Evolutionary conservation across 2,329 filamentous ascomycete genomes (phyloP).

Genomic region (Xylariaceae sp.): DNA sequence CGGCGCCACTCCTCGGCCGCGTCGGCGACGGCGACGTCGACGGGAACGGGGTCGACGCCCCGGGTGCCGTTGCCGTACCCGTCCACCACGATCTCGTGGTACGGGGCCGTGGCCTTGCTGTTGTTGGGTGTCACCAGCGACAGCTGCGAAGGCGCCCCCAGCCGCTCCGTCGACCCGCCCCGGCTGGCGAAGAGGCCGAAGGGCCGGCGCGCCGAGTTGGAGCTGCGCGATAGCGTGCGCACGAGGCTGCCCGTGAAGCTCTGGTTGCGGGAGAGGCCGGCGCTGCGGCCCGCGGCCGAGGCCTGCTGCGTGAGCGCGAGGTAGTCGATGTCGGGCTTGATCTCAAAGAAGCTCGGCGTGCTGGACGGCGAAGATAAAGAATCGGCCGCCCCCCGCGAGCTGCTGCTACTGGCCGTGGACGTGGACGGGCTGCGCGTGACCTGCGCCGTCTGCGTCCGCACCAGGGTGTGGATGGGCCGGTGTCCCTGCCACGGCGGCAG

Average conservation of each 20-base stretch:
- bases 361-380: constrained; percentile 6
- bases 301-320: constrained; percentile 35
- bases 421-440: constrained; percentile 11
- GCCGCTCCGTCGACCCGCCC: too few relatives aligned
- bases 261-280: constrained; percentile 5
- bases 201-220: constrained; percentile 25
- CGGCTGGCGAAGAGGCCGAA: constrained; percentile 24
- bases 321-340: constrained; percentile 51
- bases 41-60: constrained; percentile 10
- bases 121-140: background rate
- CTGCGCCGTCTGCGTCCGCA: constrained; percentile 23
- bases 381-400: too few relatives aligned
- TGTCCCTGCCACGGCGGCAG: constrained; percentile 40
- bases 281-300: constrained; percentile 3
- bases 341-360: constrained; percentile 25
- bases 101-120: constrained; percentile 17
- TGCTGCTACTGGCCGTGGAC: constrained; percentile 4
- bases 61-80: constrained; percentile 46
- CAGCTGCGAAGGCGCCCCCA: too few relatives aligned
- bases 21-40: too few relatives aligned
- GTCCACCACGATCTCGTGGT: constrained; percentile 45
- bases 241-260: constrained; percentile 20
- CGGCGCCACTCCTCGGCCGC: too few relatives aligned
- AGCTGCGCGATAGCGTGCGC: constrained; percentile 23
- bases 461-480: constrained; percentile 18